Base-by-base conservation (phyloP, 306 rosid genomes). In the Cucurbita pepo region DNA sequence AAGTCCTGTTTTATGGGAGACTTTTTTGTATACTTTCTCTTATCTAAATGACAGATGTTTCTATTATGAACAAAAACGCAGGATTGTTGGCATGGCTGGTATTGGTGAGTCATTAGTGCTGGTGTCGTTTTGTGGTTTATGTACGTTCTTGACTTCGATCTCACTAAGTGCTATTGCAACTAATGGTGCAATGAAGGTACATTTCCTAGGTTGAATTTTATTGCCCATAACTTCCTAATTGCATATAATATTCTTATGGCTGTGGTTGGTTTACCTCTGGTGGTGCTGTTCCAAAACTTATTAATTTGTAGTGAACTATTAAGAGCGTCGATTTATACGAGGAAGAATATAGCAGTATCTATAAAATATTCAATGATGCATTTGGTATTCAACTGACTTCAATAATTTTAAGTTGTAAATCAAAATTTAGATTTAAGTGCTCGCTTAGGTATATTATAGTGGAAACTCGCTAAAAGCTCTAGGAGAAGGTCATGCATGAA, bases 21-120 rank as follows among this genome's bases (percentile, higher is more conserved):
- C 34, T 44, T 64, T 30, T 12, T 66, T 66, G 72, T 45, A 12
- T 47, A 47, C 21, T 65, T 43, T 13, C 56, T 19, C 55, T 67
- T 67, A 6, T 67, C 18, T 64, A 64, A 44, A 64, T 67, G 72
- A 44, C 47, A 67, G 56, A 67, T 67, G 40, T 47, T 67, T 67
- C 56, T 44, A 47, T 67, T 3, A 18, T 21, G 10, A 72, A 74
- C 76, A 54, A 75, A 81, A 76, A 80, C 82, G 79, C 86, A 94
- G 99, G 99, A 94, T 94, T 83, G 90, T 94, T 81, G 99, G 99
- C 73, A 94, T 94, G 99, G 97, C 96, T 79, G 99, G 99, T 77
- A 78, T 94, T 77, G 90, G 89, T 57, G 90, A 83, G 75, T 77
- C 99, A 47, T 74, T 94, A 48, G 8, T 89, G 79, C 83, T 94